A percentile compares a stretch with the other conserved stretches of the same genome.
phyloP scores from a whole-genome alignment of 108 stramenopile genomes.

The Fistulifera pelliculosa region DNA sequence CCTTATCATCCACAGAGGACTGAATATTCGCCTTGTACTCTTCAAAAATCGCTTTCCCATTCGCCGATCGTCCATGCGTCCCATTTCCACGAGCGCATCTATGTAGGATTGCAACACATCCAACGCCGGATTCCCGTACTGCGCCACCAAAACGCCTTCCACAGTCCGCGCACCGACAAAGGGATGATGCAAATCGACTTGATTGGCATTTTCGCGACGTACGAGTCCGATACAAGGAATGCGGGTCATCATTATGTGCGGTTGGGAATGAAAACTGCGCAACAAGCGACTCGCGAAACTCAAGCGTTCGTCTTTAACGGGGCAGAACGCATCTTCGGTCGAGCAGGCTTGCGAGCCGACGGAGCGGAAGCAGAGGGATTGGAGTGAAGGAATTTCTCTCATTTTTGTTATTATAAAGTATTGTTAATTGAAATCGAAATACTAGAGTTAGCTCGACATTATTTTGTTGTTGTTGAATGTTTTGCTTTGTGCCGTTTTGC shows the following conservation, averaged over 20 bases:
- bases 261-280: constrained; percentile 12
- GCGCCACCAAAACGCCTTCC: constrained; percentile 21
- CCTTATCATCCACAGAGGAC: background rate
- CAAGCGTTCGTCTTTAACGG: constrained; percentile 5
- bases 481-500: too few relatives aligned
- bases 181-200: constrained; percentile 72
- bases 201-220: constrained; percentile 60
- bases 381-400: constrained; percentile 63
- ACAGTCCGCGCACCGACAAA: constrained; percentile 18
- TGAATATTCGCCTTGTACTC: constrained; percentile 44
- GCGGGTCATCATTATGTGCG: constrained; percentile 15
- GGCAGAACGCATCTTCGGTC: constrained; percentile 56
- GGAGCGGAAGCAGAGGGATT: constrained; percentile 43
- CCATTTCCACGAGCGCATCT: constrained; percentile 68
- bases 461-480: too few relatives aligned
- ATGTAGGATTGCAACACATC: constrained; percentile 63
- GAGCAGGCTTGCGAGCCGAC: constrained; percentile 54
- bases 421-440: too few relatives aligned
- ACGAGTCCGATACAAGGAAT: constrained; percentile 38
- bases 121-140: constrained; percentile 59
- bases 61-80: constrained; percentile 59
- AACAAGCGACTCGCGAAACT: constrained; percentile 6
- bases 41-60: constrained; percentile 58
- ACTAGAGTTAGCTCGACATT: too few relatives aligned
- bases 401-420: constrained; percentile 20